Conservation (phyloP, 805 yeast genomes). For the Wickerhamomyces ciferrii region DNA sequence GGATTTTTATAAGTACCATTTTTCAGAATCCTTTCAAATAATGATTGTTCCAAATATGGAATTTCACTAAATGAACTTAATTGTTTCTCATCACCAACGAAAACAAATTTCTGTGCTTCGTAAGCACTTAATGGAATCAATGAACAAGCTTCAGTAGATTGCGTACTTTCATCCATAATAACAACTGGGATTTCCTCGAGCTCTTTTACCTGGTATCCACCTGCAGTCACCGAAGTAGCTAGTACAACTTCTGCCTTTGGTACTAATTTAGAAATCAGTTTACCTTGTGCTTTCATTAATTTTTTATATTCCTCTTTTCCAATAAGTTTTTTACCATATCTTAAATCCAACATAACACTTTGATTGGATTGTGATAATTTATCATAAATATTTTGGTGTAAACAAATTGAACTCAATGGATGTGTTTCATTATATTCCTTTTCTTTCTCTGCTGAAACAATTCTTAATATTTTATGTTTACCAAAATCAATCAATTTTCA, state of each 20-base stretch:
- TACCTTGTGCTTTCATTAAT: constrained; percentile 36
- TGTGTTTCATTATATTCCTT: constrained; percentile 54
- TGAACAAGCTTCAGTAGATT: constrained; percentile 68
- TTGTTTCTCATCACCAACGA: constrained; percentile 76
- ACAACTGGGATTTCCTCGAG: constrained; percentile 63
- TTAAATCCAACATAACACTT: constrained; percentile 38
- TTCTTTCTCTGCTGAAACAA: constrained; percentile 56
- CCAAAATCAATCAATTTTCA: constrained; percentile 54
- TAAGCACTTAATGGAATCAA: constrained; percentile 67
- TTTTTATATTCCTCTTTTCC: constrained; percentile 45
- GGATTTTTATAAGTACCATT: constrained; percentile 59
- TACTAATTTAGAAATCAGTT: constrained; percentile 42
- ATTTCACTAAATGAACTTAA: constrained; percentile 67
- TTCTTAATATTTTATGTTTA: constrained; percentile 45
- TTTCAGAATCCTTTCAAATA: constrained; percentile 60
- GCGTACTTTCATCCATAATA: constrained; percentile 77
- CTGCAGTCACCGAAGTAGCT: constrained; percentile 70
- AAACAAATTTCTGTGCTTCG: constrained; percentile 60
- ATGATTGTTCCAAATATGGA: constrained; percentile 58
- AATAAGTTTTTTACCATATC: constrained; percentile 36
- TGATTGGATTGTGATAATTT: constrained; percentile 40
- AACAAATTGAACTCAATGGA: constrained; percentile 51
- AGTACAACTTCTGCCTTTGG: constrained; percentile 66
- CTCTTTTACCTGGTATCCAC: constrained; percentile 56
- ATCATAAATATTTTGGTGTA: constrained; percentile 54